Conservation (phyloP, 2,329 filamentous ascomycete species). For the Aspergillus aculeatus region DNA sequence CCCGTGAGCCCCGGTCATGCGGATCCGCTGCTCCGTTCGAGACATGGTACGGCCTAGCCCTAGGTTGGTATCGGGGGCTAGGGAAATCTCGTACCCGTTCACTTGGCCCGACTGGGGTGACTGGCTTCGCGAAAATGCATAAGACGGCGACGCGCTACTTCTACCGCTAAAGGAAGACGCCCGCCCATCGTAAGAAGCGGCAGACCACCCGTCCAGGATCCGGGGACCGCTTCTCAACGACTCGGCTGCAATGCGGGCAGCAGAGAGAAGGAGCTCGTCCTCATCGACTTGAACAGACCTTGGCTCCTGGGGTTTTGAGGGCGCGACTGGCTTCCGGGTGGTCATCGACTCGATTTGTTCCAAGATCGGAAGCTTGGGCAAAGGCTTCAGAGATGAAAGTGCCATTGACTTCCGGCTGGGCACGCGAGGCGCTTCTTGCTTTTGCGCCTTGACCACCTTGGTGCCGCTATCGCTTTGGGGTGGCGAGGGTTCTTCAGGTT, state of each 20-base stretch:
- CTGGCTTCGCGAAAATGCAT: conserved; percentile 26
- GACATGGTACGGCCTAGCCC: conserved; percentile 43
- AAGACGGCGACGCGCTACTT: conserved; percentile 26
- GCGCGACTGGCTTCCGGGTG: conserved; percentile 22
- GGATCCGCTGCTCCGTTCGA: conserved; percentile 45
- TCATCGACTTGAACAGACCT: conserved; percentile 36
- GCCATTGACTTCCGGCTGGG: conserved; percentile 29
- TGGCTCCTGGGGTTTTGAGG: conserved; percentile 21
- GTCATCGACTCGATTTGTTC: conserved; percentile 31
- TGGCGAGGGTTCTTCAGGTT: conserved; percentile 17
- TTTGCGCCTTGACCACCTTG: conserved; percentile 28
- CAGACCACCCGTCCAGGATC: conserved; percentile 28
- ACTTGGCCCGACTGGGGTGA: conserved; percentile 31
- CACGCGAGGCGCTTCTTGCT: conserved; percentile 14
- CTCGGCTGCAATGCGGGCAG: conserved; percentile 43
- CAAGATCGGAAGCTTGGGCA: conserved; percentile 37
- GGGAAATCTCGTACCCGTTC: conserved; percentile 43
- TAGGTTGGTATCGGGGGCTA: conserved; percentile 39
- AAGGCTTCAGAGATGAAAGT: conserved; percentile 30
- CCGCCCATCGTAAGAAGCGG: conserved; percentile 24
- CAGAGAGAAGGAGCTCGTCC: conserved; percentile 43
- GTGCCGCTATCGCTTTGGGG: conserved; percentile 11
- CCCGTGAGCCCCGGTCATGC: conserved; percentile 44
- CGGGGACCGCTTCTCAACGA: conserved; percentile 37
- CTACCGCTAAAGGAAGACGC: conserved; percentile 28